These are phyloP conservation scores for Suhomyces maxii DNA, from an alignment of 1,139 yeast species.

Conservation along the genomic window DNA sequence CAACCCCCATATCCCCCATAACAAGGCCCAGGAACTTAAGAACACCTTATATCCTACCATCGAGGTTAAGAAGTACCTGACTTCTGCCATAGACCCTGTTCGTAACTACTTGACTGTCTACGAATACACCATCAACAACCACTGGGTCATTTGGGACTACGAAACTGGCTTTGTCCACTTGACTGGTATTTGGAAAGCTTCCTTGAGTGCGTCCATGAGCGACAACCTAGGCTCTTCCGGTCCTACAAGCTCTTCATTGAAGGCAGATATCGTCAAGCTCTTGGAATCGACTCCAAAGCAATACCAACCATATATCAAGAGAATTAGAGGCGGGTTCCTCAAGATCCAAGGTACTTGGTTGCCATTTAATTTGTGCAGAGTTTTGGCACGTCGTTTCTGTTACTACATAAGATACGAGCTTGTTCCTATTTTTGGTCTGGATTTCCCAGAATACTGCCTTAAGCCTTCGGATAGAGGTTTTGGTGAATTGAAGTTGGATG, in stretches of 20 bases:
- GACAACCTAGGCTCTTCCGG: conserved; percentile 8
- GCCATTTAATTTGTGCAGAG: conserved; percentile 67
- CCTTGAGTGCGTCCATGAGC: conserved; percentile 34
- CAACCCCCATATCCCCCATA: conserved; percentile 21
- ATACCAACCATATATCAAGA: conserved; percentile 60
- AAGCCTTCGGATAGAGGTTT: conserved; percentile 65
- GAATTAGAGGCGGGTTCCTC: conserved; percentile 88
- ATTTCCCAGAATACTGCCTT: conserved; percentile 71
- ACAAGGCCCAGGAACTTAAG: conserved; percentile 27
- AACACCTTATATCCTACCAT: conserved; percentile 36
- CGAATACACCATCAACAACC: conserved; percentile 64
- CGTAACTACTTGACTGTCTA: conserved; percentile 71
- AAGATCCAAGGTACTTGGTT: conserved; percentile 97
- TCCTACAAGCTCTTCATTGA: conserved; percentile 38
- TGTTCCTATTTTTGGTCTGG: conserved; percentile 77
- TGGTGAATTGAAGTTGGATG: conserved; percentile 57
- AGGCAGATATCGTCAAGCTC: conserved; percentile 75
- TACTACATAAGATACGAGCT: conserved; percentile 73
- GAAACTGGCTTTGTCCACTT: conserved; percentile 85
- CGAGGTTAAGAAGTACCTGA: conserved; percentile 66
- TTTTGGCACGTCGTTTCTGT: conserved; percentile 74
- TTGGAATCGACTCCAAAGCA: conserved; percentile 71
- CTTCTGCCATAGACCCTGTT: conserved; percentile 58
- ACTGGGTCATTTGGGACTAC: conserved; percentile 87
- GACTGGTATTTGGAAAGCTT: conserved; percentile 87